A percentile compares a stretch with the other conserved stretches of the same genome.
phyloP scores from a whole-genome alignment of 2,329 filamentous ascomycete genomes.

The Beauveria bassiana region DNA sequence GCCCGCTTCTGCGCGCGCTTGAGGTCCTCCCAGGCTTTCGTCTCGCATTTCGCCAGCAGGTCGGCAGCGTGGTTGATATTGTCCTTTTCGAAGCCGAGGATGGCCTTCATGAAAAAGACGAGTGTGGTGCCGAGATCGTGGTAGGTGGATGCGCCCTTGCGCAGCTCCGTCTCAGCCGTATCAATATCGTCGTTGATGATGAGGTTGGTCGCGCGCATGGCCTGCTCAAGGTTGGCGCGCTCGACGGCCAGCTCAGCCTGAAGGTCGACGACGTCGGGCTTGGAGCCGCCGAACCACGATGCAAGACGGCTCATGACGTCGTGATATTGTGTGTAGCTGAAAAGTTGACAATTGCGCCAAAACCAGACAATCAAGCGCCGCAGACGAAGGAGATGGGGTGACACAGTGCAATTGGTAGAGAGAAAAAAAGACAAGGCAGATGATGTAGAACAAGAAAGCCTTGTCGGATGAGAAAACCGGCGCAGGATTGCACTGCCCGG shows the following conservation, averaged over 20 bases:
- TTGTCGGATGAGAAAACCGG: neutral
- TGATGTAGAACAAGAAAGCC: neutral
- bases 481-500: neutral
- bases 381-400: neutral
- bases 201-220: slow-evolving; percentile 56
- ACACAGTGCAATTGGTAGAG: neutral
- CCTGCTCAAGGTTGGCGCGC: slow-evolving; percentile 48
- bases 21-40: slow-evolving; percentile 66
- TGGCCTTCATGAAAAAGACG: slow-evolving; percentile 75
- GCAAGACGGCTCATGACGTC: slow-evolving; percentile 39
- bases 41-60: slow-evolving; percentile 68
- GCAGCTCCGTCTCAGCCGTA: slow-evolving; percentile 66
- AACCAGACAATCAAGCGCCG: neutral
- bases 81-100: slow-evolving; percentile 85
- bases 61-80: slow-evolving; percentile 77
- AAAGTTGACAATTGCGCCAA: neutral
- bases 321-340: neutral
- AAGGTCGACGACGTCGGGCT: slow-evolving; percentile 24
- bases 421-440: neutral
- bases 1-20: slow-evolving; percentile 63
- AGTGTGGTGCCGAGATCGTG: slow-evolving; percentile 78
- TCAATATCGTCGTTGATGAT: slow-evolving; percentile 91
- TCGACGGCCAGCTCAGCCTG: slow-evolving; percentile 33
- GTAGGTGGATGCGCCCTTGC: slow-evolving; percentile 72
- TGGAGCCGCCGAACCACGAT: slow-evolving; percentile 40